A percentile compares a stretch with the other conserved stretches of the same genome.
phyloP scores from a whole-genome alignment of 2,329 filamentous ascomycete genomes.

The Pyrenophora seminiperda region DNA sequence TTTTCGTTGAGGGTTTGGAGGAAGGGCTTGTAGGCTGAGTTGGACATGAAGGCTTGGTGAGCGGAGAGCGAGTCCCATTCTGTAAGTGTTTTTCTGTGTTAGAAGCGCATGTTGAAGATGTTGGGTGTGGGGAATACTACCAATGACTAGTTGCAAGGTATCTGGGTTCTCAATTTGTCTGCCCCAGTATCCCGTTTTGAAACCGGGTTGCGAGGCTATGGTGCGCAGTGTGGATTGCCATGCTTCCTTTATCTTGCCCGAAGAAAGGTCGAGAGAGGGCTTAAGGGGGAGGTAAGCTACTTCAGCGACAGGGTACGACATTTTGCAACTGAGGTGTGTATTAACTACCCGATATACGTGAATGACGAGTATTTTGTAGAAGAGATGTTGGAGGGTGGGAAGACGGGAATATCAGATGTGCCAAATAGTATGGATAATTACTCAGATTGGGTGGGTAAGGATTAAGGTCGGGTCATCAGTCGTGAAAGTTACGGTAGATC shows the following conservation, averaged over 20 bases:
- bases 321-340: constrained; percentile 2
- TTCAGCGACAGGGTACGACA: constrained; percentile 45
- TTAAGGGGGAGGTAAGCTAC: constrained; percentile 48
- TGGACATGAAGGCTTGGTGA: constrained; percentile 51
- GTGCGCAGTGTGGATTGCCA: constrained; percentile 43
- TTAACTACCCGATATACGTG: not conserved
- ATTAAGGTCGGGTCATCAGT: too few relatives aligned
- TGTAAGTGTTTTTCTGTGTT: constrained; percentile 24
- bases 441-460: too few relatives aligned
- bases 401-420: too few relatives aligned
- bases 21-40: constrained; percentile 49
- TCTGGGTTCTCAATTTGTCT: constrained; percentile 48
- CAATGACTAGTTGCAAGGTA: constrained; percentile 47
- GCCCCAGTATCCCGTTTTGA: constrained; percentile 46
- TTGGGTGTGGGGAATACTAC: constrained; percentile 42
- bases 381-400: too few relatives aligned
- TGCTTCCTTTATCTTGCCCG: constrained; percentile 34
- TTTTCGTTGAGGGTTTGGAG: constrained; percentile 31
- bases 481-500: too few relatives aligned
- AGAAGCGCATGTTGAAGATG: not conserved
- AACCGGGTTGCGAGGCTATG: constrained; percentile 47
- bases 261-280: constrained; percentile 33
- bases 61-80: constrained; percentile 51
- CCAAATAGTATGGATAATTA: too few relatives aligned
- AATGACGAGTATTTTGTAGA: not conserved